Percentiles rank a stretch among this genome's conserved stretches.
phyloP scores from a whole-genome alignment of 2,329 filamentous ascomycete species.

The Phialophora macrospora region DNA sequence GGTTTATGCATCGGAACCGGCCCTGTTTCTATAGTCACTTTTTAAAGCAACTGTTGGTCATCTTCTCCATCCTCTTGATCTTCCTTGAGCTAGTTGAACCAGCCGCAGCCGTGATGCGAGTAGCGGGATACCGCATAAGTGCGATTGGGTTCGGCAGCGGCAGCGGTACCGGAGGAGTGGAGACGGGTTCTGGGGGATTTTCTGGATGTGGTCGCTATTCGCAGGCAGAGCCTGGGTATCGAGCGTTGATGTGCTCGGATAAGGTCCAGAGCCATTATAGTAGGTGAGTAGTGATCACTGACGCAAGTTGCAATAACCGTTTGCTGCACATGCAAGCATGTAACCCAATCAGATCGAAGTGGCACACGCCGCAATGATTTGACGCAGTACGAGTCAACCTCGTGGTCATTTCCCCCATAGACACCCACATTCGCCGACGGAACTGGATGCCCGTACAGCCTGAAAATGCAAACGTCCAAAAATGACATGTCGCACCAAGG shows the following conservation, averaged over 20 bases:
- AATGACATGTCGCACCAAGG: background rate
- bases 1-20: background rate
- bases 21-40: background rate
- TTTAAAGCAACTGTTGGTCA: background rate
- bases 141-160: background rate
- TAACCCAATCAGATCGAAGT: background rate
- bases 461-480: background rate
- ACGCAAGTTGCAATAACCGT: background rate
- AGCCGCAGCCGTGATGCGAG: background rate
- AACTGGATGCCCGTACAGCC: background rate
- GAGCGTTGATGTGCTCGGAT: background rate
- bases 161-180: background rate
- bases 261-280: background rate
- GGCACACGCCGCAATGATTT: background rate
- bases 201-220: background rate
- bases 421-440: background rate
- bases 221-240: background rate
- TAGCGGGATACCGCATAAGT: background rate
- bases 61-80: background rate
- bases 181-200: background rate
- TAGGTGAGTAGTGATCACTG: no score
- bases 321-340: slow-evolving; percentile 4
- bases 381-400: background rate
- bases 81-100: background rate
- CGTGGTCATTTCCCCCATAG: background rate